Evolutionary conservation across 306 rosid species (phyloP).

Genomic region (Cucumis sativus): Cucumber_9930_V3 NC_026658.2:7224501-7225000

Average conservation of each 20-base stretch:
- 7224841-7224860: not conserved
- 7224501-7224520: slow-evolving; percentile 1
- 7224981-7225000: not conserved
- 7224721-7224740: slow-evolving; percentile 27
- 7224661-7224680: not conserved
- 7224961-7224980: not conserved
- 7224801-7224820: slow-evolving; percentile 5
- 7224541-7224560: not conserved
- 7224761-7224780: slow-evolving; percentile 31
- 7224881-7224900: not conserved
- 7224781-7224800: slow-evolving; percentile 29
- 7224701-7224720: slow-evolving; percentile 19
- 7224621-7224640: slow-evolving; percentile 8
- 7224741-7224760: slow-evolving; percentile 37
- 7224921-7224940: not conserved
- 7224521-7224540: not conserved
- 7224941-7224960: not conserved
- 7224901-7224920: not conserved
- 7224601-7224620: not conserved
- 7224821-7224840: not conserved
- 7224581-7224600: not conserved
- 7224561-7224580: slow-evolving; percentile 8
- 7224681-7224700: slow-evolving; percentile 12
- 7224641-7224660: not conserved
- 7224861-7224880: not conserved